Conservation (phyloP, 1,139 yeast species). For the Suhomyces maxii region DNA sequence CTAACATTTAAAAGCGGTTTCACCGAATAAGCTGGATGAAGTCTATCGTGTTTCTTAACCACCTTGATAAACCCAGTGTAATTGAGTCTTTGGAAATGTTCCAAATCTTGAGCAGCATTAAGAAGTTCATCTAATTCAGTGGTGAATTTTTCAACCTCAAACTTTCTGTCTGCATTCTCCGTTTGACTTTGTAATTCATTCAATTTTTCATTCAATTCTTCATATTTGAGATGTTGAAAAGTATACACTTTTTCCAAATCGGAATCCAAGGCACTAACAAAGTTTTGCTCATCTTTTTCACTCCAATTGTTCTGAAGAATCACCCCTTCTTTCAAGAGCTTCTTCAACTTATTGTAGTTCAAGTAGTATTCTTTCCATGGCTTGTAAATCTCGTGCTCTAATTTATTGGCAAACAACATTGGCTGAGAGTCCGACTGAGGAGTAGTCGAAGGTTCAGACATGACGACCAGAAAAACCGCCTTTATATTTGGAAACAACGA, state of each 20-base stretch:
- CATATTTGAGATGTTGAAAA: conserved; percentile 74
- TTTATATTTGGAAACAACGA: conserved; percentile 3
- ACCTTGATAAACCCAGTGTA: conserved; percentile 93
- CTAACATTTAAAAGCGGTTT: conserved; percentile 87
- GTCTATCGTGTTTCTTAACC: conserved; percentile 92
- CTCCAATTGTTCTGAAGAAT: conserved; percentile 44
- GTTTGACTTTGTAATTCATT: conserved; percentile 57
- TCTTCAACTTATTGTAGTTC: conserved; percentile 75
- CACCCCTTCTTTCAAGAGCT: conserved; percentile 77
- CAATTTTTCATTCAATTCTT: conserved; percentile 64
- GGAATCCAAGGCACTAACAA: conserved; percentile 77
- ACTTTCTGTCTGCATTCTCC: conserved; percentile 32
- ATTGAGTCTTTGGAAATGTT: conserved; percentile 84
- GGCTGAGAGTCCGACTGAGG: conserved; percentile 7
- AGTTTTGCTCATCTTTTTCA: conserved; percentile 67
- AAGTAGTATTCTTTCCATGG: conserved; percentile 90
- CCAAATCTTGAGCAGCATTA: conserved; percentile 78
- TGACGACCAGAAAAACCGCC: neutral
- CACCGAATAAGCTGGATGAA: conserved; percentile 83
- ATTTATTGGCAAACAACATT: conserved; percentile 86
- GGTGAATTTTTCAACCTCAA: conserved; percentile 60
- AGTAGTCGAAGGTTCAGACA: conserved; percentile 1
- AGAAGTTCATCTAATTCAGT: conserved; percentile 70
- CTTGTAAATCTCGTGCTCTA: conserved; percentile 76
- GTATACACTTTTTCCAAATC: conserved; percentile 92